Conservation (phyloP, 176 grass and related monocot species). For the Stipa capillata region DNA sequence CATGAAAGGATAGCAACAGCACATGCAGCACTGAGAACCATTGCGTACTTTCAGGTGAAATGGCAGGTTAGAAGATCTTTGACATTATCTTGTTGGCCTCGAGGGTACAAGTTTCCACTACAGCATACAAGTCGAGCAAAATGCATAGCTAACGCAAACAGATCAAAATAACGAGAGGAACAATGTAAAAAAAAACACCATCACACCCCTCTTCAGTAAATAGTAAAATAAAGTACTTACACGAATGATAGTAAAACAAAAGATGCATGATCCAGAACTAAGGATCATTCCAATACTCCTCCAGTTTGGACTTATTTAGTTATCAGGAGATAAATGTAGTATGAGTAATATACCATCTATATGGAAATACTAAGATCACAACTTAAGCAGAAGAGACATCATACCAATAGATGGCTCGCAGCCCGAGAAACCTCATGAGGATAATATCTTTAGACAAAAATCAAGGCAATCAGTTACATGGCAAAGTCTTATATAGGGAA, state of each 20-base stretch:
- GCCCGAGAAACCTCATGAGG: conserved; percentile 81
- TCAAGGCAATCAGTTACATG: conserved; percentile 43
- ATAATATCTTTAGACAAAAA: conserved; percentile 75
- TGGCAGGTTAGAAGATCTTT: neutral
- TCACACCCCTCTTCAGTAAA: neutral
- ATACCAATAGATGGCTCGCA: conserved; percentile 74
- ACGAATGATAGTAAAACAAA: neutral
- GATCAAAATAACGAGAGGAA: conserved; percentile 5
- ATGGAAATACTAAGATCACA: conserved; percentile 1
- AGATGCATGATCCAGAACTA: neutral
- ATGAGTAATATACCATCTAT: neutral
- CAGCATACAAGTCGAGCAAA: neutral
- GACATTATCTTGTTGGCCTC: neutral
- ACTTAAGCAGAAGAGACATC: neutral
- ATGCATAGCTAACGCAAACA: neutral
- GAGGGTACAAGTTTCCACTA: conserved; percentile 14
- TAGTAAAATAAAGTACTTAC: neutral
- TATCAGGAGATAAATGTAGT: neutral
- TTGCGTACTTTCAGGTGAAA: neutral
- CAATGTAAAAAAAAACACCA: neutral
- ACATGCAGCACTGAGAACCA: neutral
- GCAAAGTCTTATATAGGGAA: neutral
- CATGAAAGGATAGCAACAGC: neutral
- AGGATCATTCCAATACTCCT: neutral
- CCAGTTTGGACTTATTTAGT: neutral